Percentiles rank a stretch among this genome's conserved stretches.
Conservation (phyloP, 78 protist species). For the Protostelium mycophagum region DNA sequence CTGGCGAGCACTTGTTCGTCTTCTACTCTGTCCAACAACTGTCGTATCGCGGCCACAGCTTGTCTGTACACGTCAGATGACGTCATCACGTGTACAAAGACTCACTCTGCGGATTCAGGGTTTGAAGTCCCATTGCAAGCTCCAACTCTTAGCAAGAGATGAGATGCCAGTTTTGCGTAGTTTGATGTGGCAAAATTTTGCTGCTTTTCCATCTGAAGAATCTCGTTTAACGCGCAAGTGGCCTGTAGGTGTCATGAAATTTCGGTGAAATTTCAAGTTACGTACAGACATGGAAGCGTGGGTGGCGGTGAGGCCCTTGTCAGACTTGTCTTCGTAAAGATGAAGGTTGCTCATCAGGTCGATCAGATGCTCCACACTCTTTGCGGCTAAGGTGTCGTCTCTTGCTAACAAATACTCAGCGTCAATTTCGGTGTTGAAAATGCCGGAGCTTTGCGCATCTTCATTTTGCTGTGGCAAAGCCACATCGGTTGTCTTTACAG, state of each 20-base stretch:
- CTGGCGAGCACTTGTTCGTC: conserved; percentile 6
- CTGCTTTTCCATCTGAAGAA: conserved; percentile 36
- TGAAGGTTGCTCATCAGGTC: conserved; percentile 50
- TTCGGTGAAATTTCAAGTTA: not conserved
- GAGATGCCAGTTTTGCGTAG: conserved; percentile 33
- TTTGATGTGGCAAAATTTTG: conserved; percentile 7
- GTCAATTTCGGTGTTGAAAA: too few relatives aligned
- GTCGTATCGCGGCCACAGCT: conserved; percentile 35
- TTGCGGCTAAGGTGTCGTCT: conserved; percentile 34
- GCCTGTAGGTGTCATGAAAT: conserved; percentile 6
- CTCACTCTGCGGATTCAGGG: conserved; percentile 14
- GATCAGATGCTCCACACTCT: conserved; percentile 31
- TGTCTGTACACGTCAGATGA: conserved; percentile 13
- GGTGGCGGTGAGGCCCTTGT: conserved; percentile 10
- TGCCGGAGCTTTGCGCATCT: too few relatives aligned
- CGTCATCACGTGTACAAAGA: not conserved
- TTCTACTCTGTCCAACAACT: conserved; percentile 34
- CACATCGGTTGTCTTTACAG: too few relatives aligned
- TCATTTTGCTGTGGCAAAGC: too few relatives aligned
- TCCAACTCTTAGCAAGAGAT: conserved; percentile 40
- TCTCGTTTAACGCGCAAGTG: conserved; percentile 63
- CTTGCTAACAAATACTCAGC: too few relatives aligned
- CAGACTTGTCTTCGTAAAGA: conserved; percentile 56
- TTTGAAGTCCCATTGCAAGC: conserved; percentile 13
- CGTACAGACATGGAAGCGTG: not conserved